A percentile compares a stretch with the other conserved stretches of the same genome.
Conservation (phyloP, 192 early-diverging fungal species). For the Chytriomyces confervae region DNA sequence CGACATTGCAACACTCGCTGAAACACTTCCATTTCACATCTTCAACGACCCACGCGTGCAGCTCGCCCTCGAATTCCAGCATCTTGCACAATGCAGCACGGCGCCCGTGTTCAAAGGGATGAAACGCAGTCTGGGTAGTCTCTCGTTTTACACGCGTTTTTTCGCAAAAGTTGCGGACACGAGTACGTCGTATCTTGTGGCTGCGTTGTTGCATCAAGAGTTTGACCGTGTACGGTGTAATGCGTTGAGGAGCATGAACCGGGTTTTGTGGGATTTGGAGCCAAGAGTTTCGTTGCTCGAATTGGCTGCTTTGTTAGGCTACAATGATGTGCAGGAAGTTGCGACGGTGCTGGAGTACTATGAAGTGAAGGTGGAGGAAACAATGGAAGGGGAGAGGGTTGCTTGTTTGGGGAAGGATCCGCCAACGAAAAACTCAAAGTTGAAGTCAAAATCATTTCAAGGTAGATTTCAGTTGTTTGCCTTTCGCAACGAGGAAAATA, state of each 20-base stretch:
- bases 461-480: conserved; percentile 15
- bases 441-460: conserved; percentile 11
- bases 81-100: conserved; percentile 46
- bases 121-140: conserved; percentile 45
- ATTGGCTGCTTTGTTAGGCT: conserved; percentile 63
- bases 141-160: conserved; percentile 71
- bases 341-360: conserved; percentile 43
- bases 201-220: conserved; percentile 76
- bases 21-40: conserved; percentile 62
- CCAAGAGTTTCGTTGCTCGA: conserved; percentile 56
- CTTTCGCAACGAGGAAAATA: background rate
- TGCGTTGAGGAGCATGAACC: conserved; percentile 72
- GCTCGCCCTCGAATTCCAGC: conserved; percentile 71
- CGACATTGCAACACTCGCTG: conserved; percentile 71
- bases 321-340: conserved; percentile 63
- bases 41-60: conserved; percentile 65
- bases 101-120: background rate
- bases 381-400: conserved; percentile 19
- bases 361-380: conserved; percentile 32
- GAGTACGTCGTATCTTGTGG: conserved; percentile 73
- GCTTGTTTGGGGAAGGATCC: conserved; percentile 47
- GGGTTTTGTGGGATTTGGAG: conserved; percentile 51
- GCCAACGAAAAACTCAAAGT: conserved; percentile 3
- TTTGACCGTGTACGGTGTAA: conserved; percentile 77
- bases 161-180: conserved; percentile 71